Evolutionary conservation across 2,329 filamentous ascomycete species (phyloP), one percentile per base, ranked within the genome.

Genomic region (Zymoseptoria pseudotritici): DNA sequence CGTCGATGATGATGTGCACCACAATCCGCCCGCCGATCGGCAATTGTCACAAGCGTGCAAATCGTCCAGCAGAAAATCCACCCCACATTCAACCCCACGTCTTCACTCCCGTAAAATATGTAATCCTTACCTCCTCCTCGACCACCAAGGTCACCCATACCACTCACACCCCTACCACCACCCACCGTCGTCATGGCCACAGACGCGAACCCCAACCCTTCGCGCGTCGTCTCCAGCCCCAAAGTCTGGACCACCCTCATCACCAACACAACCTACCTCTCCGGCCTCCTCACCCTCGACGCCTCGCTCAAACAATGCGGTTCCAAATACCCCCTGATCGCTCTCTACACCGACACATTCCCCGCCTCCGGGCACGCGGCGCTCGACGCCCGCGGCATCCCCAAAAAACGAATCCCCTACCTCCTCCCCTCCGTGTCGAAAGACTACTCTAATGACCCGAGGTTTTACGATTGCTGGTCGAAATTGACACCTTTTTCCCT

Each of bases 391-490:
- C 86, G 91, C 65, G 80, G 82, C 56, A 92, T 96, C 66, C 79
- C 85, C 26, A 83, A 83, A 61, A 85, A 88, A 74, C 83, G 80
- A 67, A 86, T 95, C 67, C 83, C 86, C 54, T 89, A 89, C 74
- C 82, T 96, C 49, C 78, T 89, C 10, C 90, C 91, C 1, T 81
- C 82, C 2, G 75, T 80, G 36, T 73, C 78, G 55, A 86, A 85
- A 62, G 86, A 89, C 76, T 95, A 86, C 78, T 82, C 79, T 69
- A 83, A 88, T 62, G 91, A 96, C 74, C 86, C 87, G 55, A 86
- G 91, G 67, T 96, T 96, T 80, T 87, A 90, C 76, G 90, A 95
- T 75, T 91, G 88, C 80, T 96, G 91, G 90, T 89, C 83, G 74
- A 96, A 96, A 76, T 83, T 96, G 26, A 83, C 86, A 17, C 85